Evolutionary conservation across 1,284 basidiomycete genomes (phyloP).

Genomic region (Paramarasmius palmivorus): DNA sequence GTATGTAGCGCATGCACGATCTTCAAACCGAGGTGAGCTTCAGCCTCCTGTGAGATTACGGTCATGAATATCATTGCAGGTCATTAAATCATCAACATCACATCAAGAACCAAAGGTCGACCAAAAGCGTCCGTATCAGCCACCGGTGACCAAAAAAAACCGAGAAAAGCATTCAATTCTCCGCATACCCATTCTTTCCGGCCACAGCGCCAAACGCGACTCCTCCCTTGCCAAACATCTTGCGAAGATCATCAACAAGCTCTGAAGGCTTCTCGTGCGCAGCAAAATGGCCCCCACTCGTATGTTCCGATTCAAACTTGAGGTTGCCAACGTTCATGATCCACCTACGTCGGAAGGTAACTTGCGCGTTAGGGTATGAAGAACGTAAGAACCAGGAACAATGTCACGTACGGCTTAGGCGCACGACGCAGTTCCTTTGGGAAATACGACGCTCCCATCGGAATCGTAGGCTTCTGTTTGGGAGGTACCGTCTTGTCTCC

Average conservation of each 20-base stretch:
- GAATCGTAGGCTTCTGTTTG: conserved; percentile 9
- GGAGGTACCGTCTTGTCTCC: conserved; percentile 1
- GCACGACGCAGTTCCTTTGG: conserved; percentile 10
- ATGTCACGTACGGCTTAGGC: not conserved
- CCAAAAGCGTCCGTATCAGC: no score
- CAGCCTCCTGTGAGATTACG: no score
- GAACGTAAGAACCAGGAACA: not conserved
- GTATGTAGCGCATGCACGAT: no score
- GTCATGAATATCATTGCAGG: no score
- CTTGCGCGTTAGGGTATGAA: no score
- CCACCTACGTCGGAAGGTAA: not conserved
- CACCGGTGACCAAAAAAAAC: no score
- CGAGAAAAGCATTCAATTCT: not conserved
- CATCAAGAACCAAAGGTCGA: no score
- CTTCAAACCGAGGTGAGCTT: no score
- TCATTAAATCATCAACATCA: no score
- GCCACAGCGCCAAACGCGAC: not conserved
- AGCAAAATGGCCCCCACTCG: conserved; percentile 2
- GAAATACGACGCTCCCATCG: conserved; percentile 11
- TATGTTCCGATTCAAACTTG: not conserved
- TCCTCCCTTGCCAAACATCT: conserved; percentile 1
- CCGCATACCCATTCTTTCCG: not conserved
- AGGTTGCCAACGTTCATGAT: conserved; percentile 3
- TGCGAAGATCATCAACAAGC: conserved; percentile 1
- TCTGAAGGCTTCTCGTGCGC: not conserved